These are phyloP conservation scores for Vanrija sp. DNA, from an alignment of 1,284 basidiomycete genomes.

Conservation along the genomic window DNA sequence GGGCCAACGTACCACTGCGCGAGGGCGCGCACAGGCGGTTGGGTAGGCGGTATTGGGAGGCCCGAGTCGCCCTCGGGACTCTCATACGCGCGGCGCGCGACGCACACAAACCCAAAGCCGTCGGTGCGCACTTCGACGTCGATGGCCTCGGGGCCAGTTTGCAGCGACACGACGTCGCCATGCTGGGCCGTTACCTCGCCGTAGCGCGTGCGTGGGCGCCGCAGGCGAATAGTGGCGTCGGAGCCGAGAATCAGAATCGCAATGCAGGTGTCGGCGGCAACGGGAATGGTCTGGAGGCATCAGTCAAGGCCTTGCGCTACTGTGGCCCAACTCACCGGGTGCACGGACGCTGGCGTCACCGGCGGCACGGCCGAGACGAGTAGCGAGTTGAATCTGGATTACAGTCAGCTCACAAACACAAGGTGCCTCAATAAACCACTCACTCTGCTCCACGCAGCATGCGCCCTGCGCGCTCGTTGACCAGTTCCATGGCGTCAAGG, in stretches of 20 bases:
- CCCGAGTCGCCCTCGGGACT: too few species aligned
- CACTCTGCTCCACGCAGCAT: conserved; percentile 7
- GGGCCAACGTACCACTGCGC: neutral
- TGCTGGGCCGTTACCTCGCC: conserved; percentile 34
- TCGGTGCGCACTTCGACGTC: conserved; percentile 31
- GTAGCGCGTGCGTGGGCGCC: conserved; percentile 7
- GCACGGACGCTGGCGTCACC: conserved; percentile 7
- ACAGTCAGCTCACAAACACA: too few species aligned
- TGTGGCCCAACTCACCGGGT: conserved; percentile 20
- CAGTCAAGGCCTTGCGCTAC: neutral
- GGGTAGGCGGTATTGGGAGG: conserved; percentile 12
- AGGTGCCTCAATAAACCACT: too few species aligned
- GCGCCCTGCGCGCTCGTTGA: conserved; percentile 33
- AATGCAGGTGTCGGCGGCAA: conserved; percentile 10
- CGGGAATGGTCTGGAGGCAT: neutral
- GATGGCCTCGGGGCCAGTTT: conserved; percentile 22
- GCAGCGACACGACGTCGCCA: conserved; percentile 37
- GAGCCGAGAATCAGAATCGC: conserved; percentile 32
- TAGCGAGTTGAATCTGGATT: conserved; percentile 36
- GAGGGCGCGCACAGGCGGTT: neutral
- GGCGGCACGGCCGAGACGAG: conserved; percentile 32
- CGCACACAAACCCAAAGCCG: conserved; percentile 38
- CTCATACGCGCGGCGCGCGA: neutral
- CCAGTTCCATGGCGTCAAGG: conserved; percentile 24
- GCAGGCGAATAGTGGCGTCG: conserved; percentile 18